phyloP scores from a whole-genome alignment of 371 early-diverging fungal genomes.

The Mortierella sp. region DNA sequence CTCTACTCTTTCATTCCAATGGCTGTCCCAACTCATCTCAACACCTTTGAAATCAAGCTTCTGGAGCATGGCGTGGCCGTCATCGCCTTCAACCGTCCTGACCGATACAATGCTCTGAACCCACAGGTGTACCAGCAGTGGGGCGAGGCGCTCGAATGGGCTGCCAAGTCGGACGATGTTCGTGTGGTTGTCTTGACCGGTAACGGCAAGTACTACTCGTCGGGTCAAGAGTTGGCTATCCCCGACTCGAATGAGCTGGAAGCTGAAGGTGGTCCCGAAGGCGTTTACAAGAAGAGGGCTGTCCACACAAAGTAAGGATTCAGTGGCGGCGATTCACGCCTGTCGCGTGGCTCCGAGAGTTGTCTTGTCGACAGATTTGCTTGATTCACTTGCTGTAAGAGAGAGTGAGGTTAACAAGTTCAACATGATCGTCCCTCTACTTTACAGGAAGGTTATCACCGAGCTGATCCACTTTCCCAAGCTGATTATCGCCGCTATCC shows the following conservation, averaged over 20 bases:
- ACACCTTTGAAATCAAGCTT: slow-evolving; percentile 63
- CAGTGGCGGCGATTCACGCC: too few relatives aligned
- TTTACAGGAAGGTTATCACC: slow-evolving; percentile 60
- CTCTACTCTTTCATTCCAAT: slow-evolving; percentile 6
- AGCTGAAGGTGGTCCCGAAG: slow-evolving; percentile 15
- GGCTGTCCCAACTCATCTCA: slow-evolving; percentile 56
- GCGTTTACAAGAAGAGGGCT: slow-evolving; percentile 25
- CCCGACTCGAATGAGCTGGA: slow-evolving; percentile 53
- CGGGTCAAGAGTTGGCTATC: slow-evolving; percentile 70
- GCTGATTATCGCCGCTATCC: slow-evolving; percentile 77
- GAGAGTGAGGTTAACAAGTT: too few relatives aligned
- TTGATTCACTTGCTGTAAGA: too few relatives aligned
- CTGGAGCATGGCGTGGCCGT: slow-evolving; percentile 68
- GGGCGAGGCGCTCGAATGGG: slow-evolving; percentile 68
- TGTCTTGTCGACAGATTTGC: too few relatives aligned
- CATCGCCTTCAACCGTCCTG: slow-evolving; percentile 75
- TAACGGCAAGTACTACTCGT: slow-evolving; percentile 72
- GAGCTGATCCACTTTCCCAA: slow-evolving; percentile 76
- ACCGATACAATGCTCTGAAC: slow-evolving; percentile 70
- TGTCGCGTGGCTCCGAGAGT: too few relatives aligned
- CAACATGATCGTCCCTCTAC: too few relatives aligned
- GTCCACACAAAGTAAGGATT: slow-evolving; percentile 33
- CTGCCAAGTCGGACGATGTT: slow-evolving; percentile 60
- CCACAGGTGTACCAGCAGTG: slow-evolving; percentile 76
- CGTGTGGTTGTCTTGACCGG: slow-evolving; percentile 75